Evolutionary conservation across 495 filamentous ascomycete species (phyloP), one percentile per base, ranked within the genome.

Genomic region (Hypoxylon lienhwacheense): DNA sequence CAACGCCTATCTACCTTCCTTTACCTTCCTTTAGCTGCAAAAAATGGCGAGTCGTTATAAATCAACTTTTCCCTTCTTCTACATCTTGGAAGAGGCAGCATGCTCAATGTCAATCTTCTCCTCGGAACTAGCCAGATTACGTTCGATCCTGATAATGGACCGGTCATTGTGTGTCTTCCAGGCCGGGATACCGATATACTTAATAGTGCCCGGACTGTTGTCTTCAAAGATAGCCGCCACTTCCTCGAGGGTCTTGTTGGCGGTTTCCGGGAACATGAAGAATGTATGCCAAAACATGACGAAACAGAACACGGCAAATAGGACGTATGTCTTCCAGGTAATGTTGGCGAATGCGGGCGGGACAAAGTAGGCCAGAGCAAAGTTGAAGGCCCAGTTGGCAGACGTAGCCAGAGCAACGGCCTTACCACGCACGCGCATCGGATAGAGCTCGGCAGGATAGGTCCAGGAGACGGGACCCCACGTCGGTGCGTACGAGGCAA

Each of bases 201-300:
- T 81, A 47, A 82, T 74, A 15, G 82, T 79, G 53, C 74, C 73
- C 0, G 66, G 61, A 3, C 73, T 45, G 11, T 57, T 46, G 43
- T 77, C 63, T 36, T 84, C 84, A 66, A 92, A 92, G 59, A 90
- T 84, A 28, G 68, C 73, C 36, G 86, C 85, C 12, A 89, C 76
- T 59, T 91, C 87, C 54, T 91, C 89, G 2, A 91, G 77, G 8
- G 87, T 85, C 76, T 90, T 90, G 42, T 87, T 87, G n/a, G 80
- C 77, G 0, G 88, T 91, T 69, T 93, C 88, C 1, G 88, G 89
- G 76, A 92, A 90, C 57, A 87, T 70, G 71, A 91, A 89, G 73
- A 82, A 89, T n/a, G 83, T 79, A 63, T 91, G 89, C 14, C 88
- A 63, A 39, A 81, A 79, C 82, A 88, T 89, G 47, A 74, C 71